Evolutionary conservation across 139 green algal species (phyloP).

Genomic region (Picochlorum sp.): DNA sequence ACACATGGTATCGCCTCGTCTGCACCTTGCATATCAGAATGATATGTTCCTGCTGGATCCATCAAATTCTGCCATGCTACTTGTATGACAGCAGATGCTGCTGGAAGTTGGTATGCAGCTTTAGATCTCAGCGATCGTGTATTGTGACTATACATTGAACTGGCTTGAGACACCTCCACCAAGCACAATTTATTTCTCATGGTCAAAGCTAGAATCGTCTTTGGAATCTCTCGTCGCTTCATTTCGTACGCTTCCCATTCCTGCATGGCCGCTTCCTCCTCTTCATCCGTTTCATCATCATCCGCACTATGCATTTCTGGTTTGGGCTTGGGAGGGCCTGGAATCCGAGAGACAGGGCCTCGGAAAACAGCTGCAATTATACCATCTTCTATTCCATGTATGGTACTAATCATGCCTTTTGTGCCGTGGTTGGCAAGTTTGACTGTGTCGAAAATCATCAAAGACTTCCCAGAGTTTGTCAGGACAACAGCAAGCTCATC

Average conservation of each 20-base stretch:
- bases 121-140: not conserved
- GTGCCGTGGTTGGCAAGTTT: conserved; percentile 15
- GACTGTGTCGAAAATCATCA: conserved; percentile 30
- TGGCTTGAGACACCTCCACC: conserved; percentile 12
- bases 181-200: conserved; percentile 19
- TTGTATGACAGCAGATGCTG: conserved; percentile 30
- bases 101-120: conserved; percentile 18
- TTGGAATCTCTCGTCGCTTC: conserved; percentile 18
- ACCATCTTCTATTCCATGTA: conserved; percentile 15
- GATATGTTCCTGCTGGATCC: conserved; percentile 14
- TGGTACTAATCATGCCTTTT: conserved; percentile 14
- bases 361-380: conserved; percentile 8
- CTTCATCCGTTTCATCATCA: conserved; percentile 17
- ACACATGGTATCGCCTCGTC: conserved; percentile 1
- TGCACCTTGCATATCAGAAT: conserved; percentile 14
- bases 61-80: conserved; percentile 44
- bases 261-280: conserved; percentile 6
- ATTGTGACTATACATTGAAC: not conserved
- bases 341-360: conserved; percentile 23
- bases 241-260: conserved; percentile 19
- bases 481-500: conserved; percentile 35
- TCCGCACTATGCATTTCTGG: conserved; percentile 6
- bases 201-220: conserved; percentile 14
- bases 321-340: not conserved
- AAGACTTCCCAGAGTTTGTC: conserved; percentile 19